phyloP scores from a whole-genome alignment of 352 stramenopile species.

The Phytophthora rubi region DNA sequence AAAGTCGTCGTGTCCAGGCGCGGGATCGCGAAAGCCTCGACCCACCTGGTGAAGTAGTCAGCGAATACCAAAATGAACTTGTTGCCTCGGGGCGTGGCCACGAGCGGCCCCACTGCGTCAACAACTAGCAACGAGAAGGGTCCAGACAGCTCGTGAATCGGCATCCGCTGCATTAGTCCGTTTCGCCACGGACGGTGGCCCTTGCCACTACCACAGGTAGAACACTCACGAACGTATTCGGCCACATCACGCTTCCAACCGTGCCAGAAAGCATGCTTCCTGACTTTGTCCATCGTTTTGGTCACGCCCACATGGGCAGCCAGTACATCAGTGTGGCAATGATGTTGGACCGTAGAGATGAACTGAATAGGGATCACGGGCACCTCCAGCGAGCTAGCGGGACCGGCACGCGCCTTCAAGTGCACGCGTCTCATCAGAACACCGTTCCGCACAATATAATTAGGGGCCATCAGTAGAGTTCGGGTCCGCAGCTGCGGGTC shows the following conservation, averaged over 20 bases:
- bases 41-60: neutral
- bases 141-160: constrained; percentile 2
- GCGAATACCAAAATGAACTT: constrained; percentile 1
- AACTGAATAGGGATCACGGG: neutral
- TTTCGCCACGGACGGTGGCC: constrained; percentile 8
- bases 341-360: constrained; percentile 11
- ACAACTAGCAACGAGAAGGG: constrained; percentile 14
- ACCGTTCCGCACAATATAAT: neutral
- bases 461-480: neutral
- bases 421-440: neutral
- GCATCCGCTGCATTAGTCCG: constrained; percentile 14
- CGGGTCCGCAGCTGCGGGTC: constrained; percentile 1
- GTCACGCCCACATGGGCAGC: neutral
- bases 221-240: too few species aligned
- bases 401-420: neutral
- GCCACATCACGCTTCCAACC: too few species aligned
- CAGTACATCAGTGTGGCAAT: neutral
- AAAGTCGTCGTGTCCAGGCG: neutral
- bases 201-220: neutral
- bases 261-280: neutral
- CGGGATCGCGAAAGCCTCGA: neutral
- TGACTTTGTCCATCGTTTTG: constrained; percentile 8
- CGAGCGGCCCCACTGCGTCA: neutral
- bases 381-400: neutral
- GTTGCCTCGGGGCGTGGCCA: neutral